Base-by-base conservation (phyloP, 1,284 basidiomycete species). In the Schizophyllum commune region DNA sequence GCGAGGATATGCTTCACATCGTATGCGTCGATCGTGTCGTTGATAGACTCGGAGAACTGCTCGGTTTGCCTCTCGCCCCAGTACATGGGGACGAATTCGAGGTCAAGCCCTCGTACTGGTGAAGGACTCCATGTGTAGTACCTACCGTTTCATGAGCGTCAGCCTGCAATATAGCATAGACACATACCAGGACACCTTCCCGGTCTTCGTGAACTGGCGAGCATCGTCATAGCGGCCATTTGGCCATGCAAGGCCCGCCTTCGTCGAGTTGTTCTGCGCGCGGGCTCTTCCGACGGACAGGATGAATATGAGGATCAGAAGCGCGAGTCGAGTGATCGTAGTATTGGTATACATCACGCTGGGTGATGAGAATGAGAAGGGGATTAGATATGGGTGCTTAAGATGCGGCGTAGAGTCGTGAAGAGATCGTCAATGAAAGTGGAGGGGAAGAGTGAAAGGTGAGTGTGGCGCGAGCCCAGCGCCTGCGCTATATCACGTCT, bases 201-300 rank as follows among this genome's bases (percentile, higher is more conserved):
- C 65, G 1, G 62, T 62, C 19, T 57, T 47, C 20, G 56, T 57
- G 57, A 66, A 66, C 61, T 64, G 62, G 39, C 39, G 76, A 17
- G 75, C 64, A 19, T 69, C 58, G 54, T 75, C 74, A 66, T 83
- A 73, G 58, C 39, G 39, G 13, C 78, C 79, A 66, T 84, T 82
- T 58, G 84, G 78, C 86, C 87, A 92, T 15, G 82, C 84, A 51
- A 86, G 67, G 66, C 88, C 84, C 19, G 81, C 75, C 74, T 91
- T 90, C 59, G 74, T 70, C 39, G 39, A 47, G 39, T 11, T 47
- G 39, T 47, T 47, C 39, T 47, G 39, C 39, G 39, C 39, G 39
- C 9, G 39, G 39, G 17, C 39, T 11, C 39, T 11, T 3, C 39
- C 39, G 13, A 17, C 17, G 9, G 39, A 47, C 39, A 47, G 39